Conservation (phyloP, 2,329 filamentous ascomycete species). For the Metarhizium album region DNA sequence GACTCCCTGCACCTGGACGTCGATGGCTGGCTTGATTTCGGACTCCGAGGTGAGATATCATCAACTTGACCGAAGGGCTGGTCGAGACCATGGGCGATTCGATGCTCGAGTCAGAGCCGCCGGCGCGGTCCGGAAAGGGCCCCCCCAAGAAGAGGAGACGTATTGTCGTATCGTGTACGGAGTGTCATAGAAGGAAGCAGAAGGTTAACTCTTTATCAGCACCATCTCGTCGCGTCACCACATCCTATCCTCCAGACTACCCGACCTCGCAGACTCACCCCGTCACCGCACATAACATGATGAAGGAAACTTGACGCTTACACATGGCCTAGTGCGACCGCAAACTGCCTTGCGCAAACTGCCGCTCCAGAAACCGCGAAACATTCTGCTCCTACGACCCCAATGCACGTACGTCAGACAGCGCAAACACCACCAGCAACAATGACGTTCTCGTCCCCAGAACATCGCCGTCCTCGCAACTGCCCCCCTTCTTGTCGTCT, state of each 20-base stretch:
- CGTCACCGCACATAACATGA: neutral
- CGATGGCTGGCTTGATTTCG: neutral
- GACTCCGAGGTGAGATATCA: neutral
- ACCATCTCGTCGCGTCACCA: neutral
- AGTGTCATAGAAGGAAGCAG: conserved; percentile 54
- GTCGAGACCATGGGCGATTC: conserved; percentile 5
- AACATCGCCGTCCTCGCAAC: neutral
- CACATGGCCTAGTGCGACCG: conserved; percentile 41
- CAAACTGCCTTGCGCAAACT: conserved; percentile 48
- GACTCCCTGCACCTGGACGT: neutral
- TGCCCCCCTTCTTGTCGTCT: neutral
- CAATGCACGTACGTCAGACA: conserved; percentile 30
- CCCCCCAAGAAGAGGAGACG: conserved; percentile 46
- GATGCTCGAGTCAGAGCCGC: neutral
- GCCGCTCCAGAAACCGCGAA: conserved; percentile 44
- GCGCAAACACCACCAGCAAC: conserved; percentile 1
- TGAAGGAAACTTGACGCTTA: neutral
- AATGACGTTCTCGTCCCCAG: neutral
- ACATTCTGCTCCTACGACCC: conserved; percentile 47
- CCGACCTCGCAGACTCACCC: neutral
- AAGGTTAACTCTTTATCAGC: conserved; percentile 30
- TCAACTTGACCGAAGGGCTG: neutral
- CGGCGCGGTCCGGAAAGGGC: conserved; percentile 12
- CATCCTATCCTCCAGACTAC: neutral
- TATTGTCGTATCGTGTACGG: conserved; percentile 51